Evolutionary conservation across 208 protist species (phyloP).

Genomic region (Trichomonas gallinae): DNA sequence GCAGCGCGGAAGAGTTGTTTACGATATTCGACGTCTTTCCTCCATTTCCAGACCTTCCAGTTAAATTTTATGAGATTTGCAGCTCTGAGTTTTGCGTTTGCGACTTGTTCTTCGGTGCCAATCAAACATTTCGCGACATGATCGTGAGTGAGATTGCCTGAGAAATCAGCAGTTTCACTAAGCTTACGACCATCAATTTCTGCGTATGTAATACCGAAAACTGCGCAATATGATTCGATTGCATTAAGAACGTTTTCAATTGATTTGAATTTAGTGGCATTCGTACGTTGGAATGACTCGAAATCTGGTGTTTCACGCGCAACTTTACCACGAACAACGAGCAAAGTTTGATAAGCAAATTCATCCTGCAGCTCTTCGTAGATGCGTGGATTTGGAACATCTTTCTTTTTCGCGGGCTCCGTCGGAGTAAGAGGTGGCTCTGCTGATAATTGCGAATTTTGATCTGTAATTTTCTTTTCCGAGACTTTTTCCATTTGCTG

Average conservation of each 20-base stretch:
- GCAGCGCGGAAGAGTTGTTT: background rate
- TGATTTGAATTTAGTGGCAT: background rate
- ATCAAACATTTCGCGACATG: background rate
- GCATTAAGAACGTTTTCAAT: background rate
- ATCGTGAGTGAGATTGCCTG: background rate
- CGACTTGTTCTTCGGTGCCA: background rate
- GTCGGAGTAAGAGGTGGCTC: background rate
- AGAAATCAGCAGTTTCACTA: background rate
- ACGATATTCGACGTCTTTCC: background rate
- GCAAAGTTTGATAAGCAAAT: background rate
- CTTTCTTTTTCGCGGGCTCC: background rate
- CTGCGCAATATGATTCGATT: background rate
- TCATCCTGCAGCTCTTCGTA: slow-evolving; percentile 13
- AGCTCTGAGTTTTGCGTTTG: background rate
- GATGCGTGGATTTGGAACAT: background rate
- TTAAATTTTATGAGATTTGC: background rate
- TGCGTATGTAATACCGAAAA: background rate
- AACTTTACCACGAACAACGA: background rate
- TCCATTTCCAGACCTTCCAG: background rate
- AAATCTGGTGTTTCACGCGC: slow-evolving; percentile 1
- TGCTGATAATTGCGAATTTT: no score
- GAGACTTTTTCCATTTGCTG: background rate
- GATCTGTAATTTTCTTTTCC: background rate
- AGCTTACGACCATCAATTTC: background rate
- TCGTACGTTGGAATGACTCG: background rate